Percentiles rank a stretch among this genome's conserved stretches.
These are phyloP conservation scores for Aspergillus biplanus DNA, from an alignment of 495 filamentous ascomycete genomes.

Conservation along the genomic window DNA sequence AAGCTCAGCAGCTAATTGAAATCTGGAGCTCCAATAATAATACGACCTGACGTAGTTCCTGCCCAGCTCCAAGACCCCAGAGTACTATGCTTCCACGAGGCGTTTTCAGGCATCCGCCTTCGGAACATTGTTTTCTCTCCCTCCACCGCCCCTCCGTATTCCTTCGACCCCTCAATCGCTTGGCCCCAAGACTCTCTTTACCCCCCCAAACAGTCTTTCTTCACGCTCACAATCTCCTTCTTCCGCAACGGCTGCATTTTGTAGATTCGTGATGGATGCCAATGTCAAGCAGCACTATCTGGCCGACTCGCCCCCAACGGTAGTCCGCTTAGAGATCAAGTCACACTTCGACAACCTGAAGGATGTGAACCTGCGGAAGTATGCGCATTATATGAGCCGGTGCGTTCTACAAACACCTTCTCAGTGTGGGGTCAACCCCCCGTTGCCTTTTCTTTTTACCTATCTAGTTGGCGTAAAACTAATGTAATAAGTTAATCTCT, in stretches of 20 bases:
- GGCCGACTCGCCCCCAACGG: constrained; percentile 84
- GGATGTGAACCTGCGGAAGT: constrained; percentile 69
- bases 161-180: constrained; percentile 23
- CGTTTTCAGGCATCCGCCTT: constrained; percentile 36
- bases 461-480: not conserved
- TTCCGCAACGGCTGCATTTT: constrained; percentile 13
- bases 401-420: constrained; percentile 39
- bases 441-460: not conserved
- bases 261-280: constrained; percentile 40
- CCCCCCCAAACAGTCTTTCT: constrained; percentile 22
- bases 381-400: constrained; percentile 91
- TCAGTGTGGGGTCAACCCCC: too few species aligned
- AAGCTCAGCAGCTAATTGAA: not conserved
- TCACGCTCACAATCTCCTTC: constrained; percentile 24
- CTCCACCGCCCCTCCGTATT: constrained; percentile 38
- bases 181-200: constrained; percentile 10
- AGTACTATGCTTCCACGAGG: constrained; percentile 28
- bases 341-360: constrained; percentile 85
- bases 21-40: not conserved
- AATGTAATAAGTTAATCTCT: constrained; percentile 1
- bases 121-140: constrained; percentile 21
- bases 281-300: constrained; percentile 68
- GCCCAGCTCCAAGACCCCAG: constrained; percentile 23
- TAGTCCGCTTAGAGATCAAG: constrained; percentile 84
- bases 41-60: constrained; percentile 13